Percentiles rank a stretch among this genome's conserved stretches.
Evolutionary conservation across 768 basidiomycete species (phyloP).

Genomic region (Lanmaoa rubissima): DNA sequence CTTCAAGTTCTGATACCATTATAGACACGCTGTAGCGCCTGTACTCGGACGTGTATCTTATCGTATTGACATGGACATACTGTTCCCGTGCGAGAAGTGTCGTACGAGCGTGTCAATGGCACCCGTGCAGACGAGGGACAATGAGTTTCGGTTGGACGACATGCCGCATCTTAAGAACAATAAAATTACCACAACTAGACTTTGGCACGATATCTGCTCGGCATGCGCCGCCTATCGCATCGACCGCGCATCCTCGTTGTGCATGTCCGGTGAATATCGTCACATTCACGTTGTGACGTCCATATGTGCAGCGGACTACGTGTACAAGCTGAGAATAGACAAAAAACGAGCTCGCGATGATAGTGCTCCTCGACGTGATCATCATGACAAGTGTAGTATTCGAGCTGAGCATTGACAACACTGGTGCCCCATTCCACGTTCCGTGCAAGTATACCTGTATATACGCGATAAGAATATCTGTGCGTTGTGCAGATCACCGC

Average conservation of each 20-base stretch:
- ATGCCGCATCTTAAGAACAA: too few relatives aligned
- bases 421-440: background rate
- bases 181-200: too few relatives aligned
- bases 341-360: background rate
- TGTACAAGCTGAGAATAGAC: background rate
- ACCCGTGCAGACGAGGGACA: background rate
- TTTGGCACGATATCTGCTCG: too few relatives aligned
- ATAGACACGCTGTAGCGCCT: background rate
- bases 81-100: too few relatives aligned
- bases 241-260: too few relatives aligned
- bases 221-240: too few relatives aligned
- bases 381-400: too few relatives aligned
- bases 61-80: too few relatives aligned
- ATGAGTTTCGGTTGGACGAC: background rate
- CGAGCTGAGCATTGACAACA: too few relatives aligned
- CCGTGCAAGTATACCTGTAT: too few relatives aligned
- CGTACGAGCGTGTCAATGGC: background rate
- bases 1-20: conserved; percentile 43
- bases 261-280: too few relatives aligned
- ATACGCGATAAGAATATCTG: background rate
- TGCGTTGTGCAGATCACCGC: background rate
- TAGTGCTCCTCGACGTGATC: background rate
- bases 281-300: background rate
- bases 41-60: background rate
- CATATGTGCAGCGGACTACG: background rate